These are phyloP conservation scores for Dryadomyces sulphureus DNA, from an alignment of 2,329 filamentous ascomycete genomes.

Conservation along the genomic window DNA sequence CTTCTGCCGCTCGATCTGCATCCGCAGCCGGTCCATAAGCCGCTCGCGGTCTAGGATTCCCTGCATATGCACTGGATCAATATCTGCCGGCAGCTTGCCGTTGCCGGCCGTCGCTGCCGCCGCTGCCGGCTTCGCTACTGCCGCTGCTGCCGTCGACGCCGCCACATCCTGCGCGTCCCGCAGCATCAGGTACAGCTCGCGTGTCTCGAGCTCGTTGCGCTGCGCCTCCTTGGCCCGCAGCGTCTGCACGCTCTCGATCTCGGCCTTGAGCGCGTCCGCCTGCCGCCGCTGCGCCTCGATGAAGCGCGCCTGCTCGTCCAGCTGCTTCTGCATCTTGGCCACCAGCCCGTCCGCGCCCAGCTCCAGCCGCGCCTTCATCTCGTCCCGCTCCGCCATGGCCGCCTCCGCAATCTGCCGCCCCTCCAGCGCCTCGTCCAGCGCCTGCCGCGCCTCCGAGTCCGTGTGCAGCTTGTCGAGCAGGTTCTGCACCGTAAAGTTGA, in stretches of 20 bases:
- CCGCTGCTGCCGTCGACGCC: conserved; percentile 54
- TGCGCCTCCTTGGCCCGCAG: conserved; percentile 82
- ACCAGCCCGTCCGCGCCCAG: conserved; percentile 88
- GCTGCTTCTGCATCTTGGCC: conserved; percentile 77
- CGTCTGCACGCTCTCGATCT: conserved; percentile 74
- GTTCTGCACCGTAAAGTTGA: conserved; percentile 94
- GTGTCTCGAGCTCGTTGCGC: conserved; percentile 86
- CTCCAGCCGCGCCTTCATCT: conserved; percentile 78
- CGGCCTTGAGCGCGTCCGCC: conserved; percentile 74
- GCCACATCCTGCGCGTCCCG: conserved; percentile 93
- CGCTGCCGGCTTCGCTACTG: not conserved
- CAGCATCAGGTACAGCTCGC: conserved; percentile 96
- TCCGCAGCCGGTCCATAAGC: conserved; percentile 86
- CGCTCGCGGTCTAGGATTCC: conserved; percentile 86
- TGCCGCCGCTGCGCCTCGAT: conserved; percentile 82
- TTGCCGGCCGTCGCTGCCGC: conserved; percentile 13
- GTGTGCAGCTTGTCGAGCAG: conserved; percentile 92
- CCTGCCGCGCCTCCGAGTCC: conserved; percentile 84
- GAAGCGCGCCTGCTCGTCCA: conserved; percentile 84
- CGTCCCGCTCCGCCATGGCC: conserved; percentile 90
- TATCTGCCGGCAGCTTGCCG: conserved; percentile 35
- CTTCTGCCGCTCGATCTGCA: conserved; percentile 91
- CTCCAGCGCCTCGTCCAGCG: conserved; percentile 81
- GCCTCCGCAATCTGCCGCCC: conserved; percentile 87
- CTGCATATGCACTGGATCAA: conserved; percentile 64